Base-by-base conservation (phyloP, 768 basidiomycete species). In the Auriculariales sp. region DNA sequence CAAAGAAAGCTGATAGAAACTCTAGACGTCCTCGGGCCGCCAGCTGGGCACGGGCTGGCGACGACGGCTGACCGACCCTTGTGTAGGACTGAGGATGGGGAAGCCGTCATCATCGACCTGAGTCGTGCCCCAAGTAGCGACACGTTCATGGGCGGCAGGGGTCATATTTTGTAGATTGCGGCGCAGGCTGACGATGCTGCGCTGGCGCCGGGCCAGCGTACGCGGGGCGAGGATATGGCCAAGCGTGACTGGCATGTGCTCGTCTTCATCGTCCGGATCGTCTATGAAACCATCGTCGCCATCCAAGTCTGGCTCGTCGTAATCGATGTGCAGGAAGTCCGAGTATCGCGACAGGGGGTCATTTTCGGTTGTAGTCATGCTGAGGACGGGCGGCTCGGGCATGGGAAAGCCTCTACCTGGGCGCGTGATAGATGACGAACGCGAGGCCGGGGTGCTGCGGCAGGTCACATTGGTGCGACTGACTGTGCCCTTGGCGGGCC, bases 371-470 rank as follows among this genome's bases (percentile, higher is more conserved):
- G n/a, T n/a, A n/a, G n/a, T 44, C 6, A 44, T 12, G 22, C 22
- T 44, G 14, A 44, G 22, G 9, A 32, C 7, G 31, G 27, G 15
- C 39, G 39, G 39, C 17, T n/a, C n/a, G n/a, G n/a, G n/a, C n/a
- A n/a, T n/a, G n/a, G n/a, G n/a, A n/a, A n/a, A n/a, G n/a, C n/a
- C n/a, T n/a, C n/a, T n/a, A n/a, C n/a, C n/a, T n/a, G 39, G 39
- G 9, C 22, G 39, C 6, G 39, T 25, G 39, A 28, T 28, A 5
- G 81, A 84, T 9, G 69, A 67, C 0, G 75, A 66, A 2, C 83
- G 71, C 42, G 81, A 83, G 3, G 71, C 72, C 3, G 84, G 83
- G 3, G 83, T 80, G 56, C 82, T 83, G 47, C 77, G 67, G 59
- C 84, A 86, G 39, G 78, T 66, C 27, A 85, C 83, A 28, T 69